Conservation (phyloP, 192 early-diverging fungal species). For the Coemansia sp. region DNA sequence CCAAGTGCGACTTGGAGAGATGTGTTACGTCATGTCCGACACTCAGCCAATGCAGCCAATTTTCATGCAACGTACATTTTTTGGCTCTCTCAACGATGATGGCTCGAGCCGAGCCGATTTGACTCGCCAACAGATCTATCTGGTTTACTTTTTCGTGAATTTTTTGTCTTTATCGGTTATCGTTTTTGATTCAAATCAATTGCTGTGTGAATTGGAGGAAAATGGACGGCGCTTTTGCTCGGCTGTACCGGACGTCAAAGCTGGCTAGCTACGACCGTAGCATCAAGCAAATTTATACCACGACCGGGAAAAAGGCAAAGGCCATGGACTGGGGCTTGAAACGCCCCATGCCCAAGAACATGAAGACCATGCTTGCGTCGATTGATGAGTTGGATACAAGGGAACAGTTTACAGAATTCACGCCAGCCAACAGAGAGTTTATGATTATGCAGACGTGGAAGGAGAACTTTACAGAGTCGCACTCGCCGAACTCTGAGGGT, state of each 20-base stretch:
- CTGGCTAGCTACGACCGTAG: conserved; percentile 66
- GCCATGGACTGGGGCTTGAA: conserved; percentile 76
- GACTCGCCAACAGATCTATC: too few relatives aligned
- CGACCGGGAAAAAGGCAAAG: conserved; percentile 52
- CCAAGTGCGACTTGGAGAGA: too few relatives aligned
- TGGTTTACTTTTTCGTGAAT: too few relatives aligned
- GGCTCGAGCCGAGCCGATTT: too few relatives aligned
- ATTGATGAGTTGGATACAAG: conserved; percentile 64
- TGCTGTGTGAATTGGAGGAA: neutral
- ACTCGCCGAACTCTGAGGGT: conserved; percentile 37
- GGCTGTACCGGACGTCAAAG: conserved; percentile 67
- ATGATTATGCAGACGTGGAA: conserved; percentile 66
- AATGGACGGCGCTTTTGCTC: conserved; percentile 68
- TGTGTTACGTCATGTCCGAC: too few relatives aligned
- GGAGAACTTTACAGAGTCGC: conserved; percentile 69
- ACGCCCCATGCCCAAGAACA: conserved; percentile 65
- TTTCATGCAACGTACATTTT: too few relatives aligned
- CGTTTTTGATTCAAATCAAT: too few relatives aligned
- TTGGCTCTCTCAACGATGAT: too few relatives aligned
- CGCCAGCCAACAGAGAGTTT: conserved; percentile 62
- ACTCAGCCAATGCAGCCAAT: too few relatives aligned
- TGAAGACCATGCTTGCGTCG: conserved; percentile 59
- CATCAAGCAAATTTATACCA: conserved; percentile 73
- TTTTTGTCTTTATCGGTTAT: too few relatives aligned
- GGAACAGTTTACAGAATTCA: conserved; percentile 70